Base-by-base conservation (phyloP, 2,329 filamentous ascomycete genomes). In the Hysterium pulicare region DNA sequence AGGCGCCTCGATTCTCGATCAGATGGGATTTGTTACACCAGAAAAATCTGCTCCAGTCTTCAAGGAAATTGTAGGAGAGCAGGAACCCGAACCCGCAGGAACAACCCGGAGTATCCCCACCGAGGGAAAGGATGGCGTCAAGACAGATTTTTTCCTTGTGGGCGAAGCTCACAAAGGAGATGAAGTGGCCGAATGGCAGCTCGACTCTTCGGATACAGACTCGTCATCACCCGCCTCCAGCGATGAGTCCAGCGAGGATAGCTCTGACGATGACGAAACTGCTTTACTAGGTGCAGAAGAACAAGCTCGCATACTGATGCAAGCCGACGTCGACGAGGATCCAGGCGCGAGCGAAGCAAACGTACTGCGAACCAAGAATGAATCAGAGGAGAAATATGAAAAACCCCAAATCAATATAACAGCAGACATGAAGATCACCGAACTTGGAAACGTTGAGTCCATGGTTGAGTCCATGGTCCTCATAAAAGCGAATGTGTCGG, bases 251-350 rank as follows among this genome's bases (percentile, higher is more conserved):
- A 77, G 81, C 42, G 78, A 79, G n/a, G 71, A 69, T 22, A 59
- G 57, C 39, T 60, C 55, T 11, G 74, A 75, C 26, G 75, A 75
- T 46, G 89, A 90, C 55, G 80, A 66, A 22, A 62, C 62, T 36
- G 61, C 86, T 40, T 75, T 90, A 32, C 73, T 96, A 1, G 84
- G 84, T 41, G 80, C 90, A 2, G 88, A 90, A 57, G 90, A 95
- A 62, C 85, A 87, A 44, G 89, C 87, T 1, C 83, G 84, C 24
- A 82, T 95, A 37, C 73, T 97, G 17, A 94, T 97, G 88, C 79
- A 84, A 48, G 86, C 81, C 33, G 90, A 91, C 50, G 83, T 77
- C 23, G 87, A 82, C 2, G 90, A 86, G 1, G 90, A 93, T 42
- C 86, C 90, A 40, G 89, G 90, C 53, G 81, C 78, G 10, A 78